Evolutionary conservation across 2,329 filamentous ascomycete species (phyloP).

Genomic region (Sporothrix globosa): DNA sequence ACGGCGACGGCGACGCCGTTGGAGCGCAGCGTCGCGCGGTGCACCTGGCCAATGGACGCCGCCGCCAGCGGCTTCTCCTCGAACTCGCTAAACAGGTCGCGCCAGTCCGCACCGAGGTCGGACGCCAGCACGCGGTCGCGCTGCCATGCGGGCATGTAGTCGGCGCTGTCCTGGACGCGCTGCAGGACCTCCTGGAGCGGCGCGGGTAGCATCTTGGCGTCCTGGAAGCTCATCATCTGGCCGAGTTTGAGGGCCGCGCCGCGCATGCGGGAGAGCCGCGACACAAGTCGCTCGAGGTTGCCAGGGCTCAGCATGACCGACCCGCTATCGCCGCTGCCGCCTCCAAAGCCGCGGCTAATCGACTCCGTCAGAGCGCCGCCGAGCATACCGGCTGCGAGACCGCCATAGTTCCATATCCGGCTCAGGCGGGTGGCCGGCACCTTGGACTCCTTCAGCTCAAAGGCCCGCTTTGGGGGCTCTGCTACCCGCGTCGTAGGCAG

Average conservation of each 20-base stretch:
- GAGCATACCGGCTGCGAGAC: conserved; percentile 92
- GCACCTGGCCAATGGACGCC: conserved; percentile 95
- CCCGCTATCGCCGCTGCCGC: conserved; percentile 60
- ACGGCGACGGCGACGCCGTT: conserved; percentile 81
- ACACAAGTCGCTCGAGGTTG: conserved; percentile 91
- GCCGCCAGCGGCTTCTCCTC: conserved; percentile 92
- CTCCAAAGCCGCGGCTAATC: conserved; percentile 76
- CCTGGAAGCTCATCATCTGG: conserved; percentile 98
- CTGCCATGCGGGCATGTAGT: conserved; percentile 97
- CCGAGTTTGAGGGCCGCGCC: conserved; percentile 96
- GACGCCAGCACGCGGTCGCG: conserved; percentile 78
- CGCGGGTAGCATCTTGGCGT: conserved; percentile 88
- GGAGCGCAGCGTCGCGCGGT: conserved; percentile 77
- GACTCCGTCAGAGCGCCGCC: conserved; percentile 87
- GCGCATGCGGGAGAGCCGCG: conserved; percentile 93
- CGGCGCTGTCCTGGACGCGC: conserved; percentile 91
- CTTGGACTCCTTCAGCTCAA: conserved; percentile 82
- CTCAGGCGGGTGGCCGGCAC: conserved; percentile 87
- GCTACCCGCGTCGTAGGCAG: background rate
- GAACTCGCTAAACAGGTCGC: conserved; percentile 79
- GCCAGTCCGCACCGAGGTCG: conserved; percentile 84
- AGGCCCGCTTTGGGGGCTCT: conserved; percentile 6
- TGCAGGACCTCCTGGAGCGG: conserved; percentile 88
- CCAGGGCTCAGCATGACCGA: conserved; percentile 84
- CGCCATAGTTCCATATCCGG: conserved; percentile 91